Conservation (phyloP, 306 rosid genomes). For the Begonia loranthoides region DNA sequence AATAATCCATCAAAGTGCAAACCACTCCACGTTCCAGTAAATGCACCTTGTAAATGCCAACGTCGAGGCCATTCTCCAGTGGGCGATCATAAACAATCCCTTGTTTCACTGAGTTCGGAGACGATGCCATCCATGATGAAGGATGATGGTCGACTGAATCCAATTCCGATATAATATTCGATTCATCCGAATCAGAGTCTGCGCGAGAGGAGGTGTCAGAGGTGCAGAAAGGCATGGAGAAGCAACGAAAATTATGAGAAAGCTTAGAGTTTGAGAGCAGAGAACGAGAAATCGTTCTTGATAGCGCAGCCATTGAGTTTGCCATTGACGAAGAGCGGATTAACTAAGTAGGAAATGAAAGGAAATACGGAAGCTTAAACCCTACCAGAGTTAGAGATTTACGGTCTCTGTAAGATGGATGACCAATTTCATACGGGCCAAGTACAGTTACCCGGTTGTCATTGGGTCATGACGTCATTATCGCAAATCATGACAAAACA, state of each 20-base stretch:
- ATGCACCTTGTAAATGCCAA: slow-evolving; percentile 60
- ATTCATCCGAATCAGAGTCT: slow-evolving; percentile 18
- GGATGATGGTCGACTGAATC: slow-evolving; percentile 9
- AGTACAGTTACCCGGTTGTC: too few species aligned
- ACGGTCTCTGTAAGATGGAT: too few species aligned
- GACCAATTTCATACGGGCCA: too few species aligned
- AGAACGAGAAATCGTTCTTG: slow-evolving; percentile 40
- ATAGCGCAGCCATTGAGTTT: slow-evolving; percentile 30
- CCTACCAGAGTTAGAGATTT: slow-evolving; percentile 9
- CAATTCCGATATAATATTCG: slow-evolving; percentile 5
- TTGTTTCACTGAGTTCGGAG: not conserved
- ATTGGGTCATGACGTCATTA: too few species aligned
- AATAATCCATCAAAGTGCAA: not conserved
- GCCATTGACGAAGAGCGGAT: slow-evolving; percentile 13
- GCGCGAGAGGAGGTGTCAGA: slow-evolving; percentile 17
- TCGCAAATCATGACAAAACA: too few species aligned
- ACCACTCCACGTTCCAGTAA: not conserved
- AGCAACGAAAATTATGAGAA: slow-evolving; percentile 3
- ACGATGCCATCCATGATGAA: slow-evolving; percentile 13
- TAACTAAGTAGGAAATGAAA: not conserved
- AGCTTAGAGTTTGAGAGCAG: slow-evolving; percentile 15
- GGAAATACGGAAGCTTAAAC: slow-evolving; percentile 20
- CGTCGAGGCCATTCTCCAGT: slow-evolving; percentile 70
- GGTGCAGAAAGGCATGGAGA: slow-evolving; percentile 23
- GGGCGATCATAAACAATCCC: slow-evolving; percentile 16